Evolutionary conservation across 164 flowering plant genomes (phyloP).

Genomic region (Echeveria elegans): DNA sequence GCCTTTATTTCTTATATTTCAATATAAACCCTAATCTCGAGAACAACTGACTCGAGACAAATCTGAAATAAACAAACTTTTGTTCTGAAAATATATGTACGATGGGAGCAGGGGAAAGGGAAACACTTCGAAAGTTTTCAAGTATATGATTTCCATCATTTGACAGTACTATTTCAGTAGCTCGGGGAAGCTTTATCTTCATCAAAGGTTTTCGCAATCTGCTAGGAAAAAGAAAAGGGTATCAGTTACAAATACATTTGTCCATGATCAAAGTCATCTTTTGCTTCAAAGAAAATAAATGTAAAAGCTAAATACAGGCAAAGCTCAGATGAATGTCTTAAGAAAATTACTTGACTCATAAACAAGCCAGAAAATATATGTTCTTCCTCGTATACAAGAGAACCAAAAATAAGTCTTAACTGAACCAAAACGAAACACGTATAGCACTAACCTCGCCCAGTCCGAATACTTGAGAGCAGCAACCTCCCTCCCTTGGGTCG

Average conservation of each 20-base stretch:
- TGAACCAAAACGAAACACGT: background rate
- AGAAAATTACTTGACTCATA: background rate
- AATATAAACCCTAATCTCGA: too few relatives aligned
- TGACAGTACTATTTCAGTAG: constrained; percentile 75
- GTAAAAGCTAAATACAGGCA: background rate
- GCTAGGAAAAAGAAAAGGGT: constrained; percentile 12
- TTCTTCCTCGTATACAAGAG: background rate
- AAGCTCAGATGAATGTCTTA: too few relatives aligned
- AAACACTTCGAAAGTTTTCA: constrained; percentile 75
- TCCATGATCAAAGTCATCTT: background rate
- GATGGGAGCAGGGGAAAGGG: too few relatives aligned
- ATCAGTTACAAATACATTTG: too few relatives aligned
- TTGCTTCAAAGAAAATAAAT: background rate
- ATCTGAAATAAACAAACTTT: too few relatives aligned
- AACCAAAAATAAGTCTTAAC: background rate
- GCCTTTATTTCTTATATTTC: too few relatives aligned
- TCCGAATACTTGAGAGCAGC: constrained; percentile 71
- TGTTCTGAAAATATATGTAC: too few relatives aligned
- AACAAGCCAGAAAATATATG: background rate
- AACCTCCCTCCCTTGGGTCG: constrained; percentile 65
- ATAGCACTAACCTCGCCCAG: constrained; percentile 68
- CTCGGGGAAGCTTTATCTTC: constrained; percentile 57
- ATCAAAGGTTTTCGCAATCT: constrained; percentile 77
- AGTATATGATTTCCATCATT: constrained; percentile 79
- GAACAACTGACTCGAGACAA: too few relatives aligned